phyloP scores from a whole-genome alignment of 768 basidiomycete species.

The Daedalea quercina region DNA sequence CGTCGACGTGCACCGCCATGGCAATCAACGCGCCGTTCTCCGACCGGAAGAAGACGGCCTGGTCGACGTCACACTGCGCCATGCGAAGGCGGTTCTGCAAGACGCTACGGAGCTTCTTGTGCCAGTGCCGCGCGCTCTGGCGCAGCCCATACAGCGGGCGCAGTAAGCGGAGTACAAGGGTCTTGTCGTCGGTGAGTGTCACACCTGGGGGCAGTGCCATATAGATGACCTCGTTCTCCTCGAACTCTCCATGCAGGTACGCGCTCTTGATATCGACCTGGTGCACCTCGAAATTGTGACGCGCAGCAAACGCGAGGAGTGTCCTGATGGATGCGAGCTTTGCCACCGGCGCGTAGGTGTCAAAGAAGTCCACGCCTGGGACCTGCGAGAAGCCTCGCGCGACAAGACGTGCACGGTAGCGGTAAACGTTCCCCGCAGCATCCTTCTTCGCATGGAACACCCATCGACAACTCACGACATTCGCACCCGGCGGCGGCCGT shows the following conservation, averaged over 20 bases:
- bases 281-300: conserved; percentile 20
- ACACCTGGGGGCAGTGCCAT: conserved; percentile 11
- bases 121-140: conserved; percentile 10
- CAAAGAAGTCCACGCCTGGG: conserved; percentile 20
- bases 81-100: too few relatives aligned
- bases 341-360: conserved; percentile 25
- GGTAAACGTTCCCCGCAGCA: too few relatives aligned
- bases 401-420: conserved; percentile 29
- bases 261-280: conserved; percentile 29
- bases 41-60: too few relatives aligned
- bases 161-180: background rate
- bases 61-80: too few relatives aligned
- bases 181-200: background rate
- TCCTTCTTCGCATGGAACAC: too few relatives aligned
- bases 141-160: conserved; percentile 3
- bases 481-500: conserved; percentile 1
- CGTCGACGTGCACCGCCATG: conserved; percentile 15
- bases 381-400: conserved; percentile 30
- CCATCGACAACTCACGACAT: too few relatives aligned
- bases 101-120: too few relatives aligned
- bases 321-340: conserved; percentile 21
- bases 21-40: conserved; percentile 9
- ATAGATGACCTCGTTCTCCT: conserved; percentile 9
- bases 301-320: conserved; percentile 23
- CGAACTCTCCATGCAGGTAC: conserved; percentile 21